Percentiles rank a stretch among this genome's conserved stretches.
Conservation (phyloP, 1,284 basidiomycete genomes). For the Heterobasidion irregulare region DNA sequence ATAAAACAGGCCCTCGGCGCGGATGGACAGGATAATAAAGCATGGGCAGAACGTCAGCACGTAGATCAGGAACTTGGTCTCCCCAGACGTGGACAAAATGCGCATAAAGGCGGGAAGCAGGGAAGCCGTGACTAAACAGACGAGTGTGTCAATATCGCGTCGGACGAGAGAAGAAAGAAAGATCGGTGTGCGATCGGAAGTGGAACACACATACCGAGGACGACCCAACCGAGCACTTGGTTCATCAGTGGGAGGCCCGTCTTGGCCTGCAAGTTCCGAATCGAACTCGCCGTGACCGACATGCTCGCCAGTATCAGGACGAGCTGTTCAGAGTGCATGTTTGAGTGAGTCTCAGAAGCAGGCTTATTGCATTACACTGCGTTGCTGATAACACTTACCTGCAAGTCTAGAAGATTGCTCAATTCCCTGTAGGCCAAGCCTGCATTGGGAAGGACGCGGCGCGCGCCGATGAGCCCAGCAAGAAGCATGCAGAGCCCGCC, state of each 20-base stretch:
- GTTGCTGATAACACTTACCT: conserved; percentile 24
- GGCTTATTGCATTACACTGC: not conserved
- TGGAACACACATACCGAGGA: conserved; percentile 41
- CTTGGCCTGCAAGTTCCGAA: conserved; percentile 54
- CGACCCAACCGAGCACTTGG: conserved; percentile 60
- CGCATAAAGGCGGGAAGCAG: conserved; percentile 37
- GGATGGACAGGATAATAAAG: conserved; percentile 78
- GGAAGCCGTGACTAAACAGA: conserved; percentile 34
- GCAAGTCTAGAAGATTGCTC: conserved; percentile 20
- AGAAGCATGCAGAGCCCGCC: conserved; percentile 21
- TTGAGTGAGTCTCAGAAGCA: not conserved
- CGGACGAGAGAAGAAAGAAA: too few relatives aligned
- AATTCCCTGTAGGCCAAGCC: not conserved
- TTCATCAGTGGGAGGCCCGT: conserved; percentile 57
- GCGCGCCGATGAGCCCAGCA: conserved; percentile 12
- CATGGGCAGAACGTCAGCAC: conserved; percentile 72
- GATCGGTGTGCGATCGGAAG: too few relatives aligned
- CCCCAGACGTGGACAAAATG: conserved; percentile 18
- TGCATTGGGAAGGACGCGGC: not conserved
- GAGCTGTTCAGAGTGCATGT: conserved; percentile 13
- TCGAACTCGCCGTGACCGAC: conserved; percentile 49
- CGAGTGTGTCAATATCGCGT: not conserved
- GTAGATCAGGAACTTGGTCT: conserved; percentile 40
- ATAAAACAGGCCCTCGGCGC: conserved; percentile 80
- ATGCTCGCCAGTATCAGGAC: conserved; percentile 40